These are phyloP conservation scores for Claviceps maximensis DNA, from an alignment of 2,329 filamentous ascomycete genomes.

Conservation along the genomic window DNA sequence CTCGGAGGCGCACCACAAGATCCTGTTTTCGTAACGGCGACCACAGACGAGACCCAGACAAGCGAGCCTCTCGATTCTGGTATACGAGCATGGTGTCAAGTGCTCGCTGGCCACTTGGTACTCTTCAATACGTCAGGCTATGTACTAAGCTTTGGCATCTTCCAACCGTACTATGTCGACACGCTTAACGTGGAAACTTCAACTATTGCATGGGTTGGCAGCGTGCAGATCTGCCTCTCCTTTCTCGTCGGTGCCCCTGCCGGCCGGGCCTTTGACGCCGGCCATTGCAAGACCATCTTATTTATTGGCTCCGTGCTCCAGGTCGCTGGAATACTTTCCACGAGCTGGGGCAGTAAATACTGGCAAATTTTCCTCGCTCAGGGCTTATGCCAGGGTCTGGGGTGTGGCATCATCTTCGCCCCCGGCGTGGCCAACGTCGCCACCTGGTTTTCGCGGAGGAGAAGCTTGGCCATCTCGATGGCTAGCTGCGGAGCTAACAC, in stretches of 20 bases:
- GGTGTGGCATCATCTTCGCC: constrained; percentile 40
- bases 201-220: constrained; percentile 35
- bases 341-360: constrained; percentile 28
- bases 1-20: background rate
- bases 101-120: constrained; percentile 23
- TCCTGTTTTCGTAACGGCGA: background rate
- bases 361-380: constrained; percentile 39
- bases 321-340: constrained; percentile 30
- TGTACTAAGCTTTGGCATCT: constrained; percentile 26
- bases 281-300: constrained; percentile 23
- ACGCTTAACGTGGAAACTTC: constrained; percentile 20
- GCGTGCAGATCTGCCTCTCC: constrained; percentile 31
- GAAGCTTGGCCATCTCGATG: constrained; percentile 45
- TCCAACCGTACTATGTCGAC: constrained; percentile 24
- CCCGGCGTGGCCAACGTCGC: constrained; percentile 40
- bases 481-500: constrained; percentile 45
- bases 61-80: constrained; percentile 23
- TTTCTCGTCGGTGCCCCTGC: constrained; percentile 27
- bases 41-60: constrained; percentile 3
- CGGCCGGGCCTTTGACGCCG: constrained; percentile 28
- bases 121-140: constrained; percentile 26
- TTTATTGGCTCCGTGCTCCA: constrained; percentile 27
- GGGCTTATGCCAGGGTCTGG: constrained; percentile 43
- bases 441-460: constrained; percentile 48
- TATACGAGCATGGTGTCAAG: constrained; percentile 23